Evolutionary conservation across 768 basidiomycete species (phyloP), one percentile per base, ranked within the genome.

Genomic region (Termitomyces heimii): DNA sequence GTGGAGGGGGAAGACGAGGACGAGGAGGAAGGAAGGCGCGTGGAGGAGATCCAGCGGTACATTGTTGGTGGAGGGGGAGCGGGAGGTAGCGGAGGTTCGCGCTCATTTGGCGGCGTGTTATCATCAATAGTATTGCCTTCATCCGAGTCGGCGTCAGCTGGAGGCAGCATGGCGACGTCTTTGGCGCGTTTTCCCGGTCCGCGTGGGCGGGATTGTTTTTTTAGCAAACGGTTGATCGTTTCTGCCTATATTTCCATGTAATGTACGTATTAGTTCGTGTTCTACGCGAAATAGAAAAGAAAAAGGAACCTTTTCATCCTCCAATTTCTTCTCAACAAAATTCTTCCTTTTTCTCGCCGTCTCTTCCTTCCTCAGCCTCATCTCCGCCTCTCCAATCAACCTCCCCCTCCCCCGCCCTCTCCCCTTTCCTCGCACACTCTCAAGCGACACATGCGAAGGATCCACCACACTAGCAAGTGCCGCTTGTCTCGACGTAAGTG

Each of bases 191-290:
- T 86, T 44, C 77, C 39, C n/a, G 39, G 9, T 9, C 39, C 81
- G 43, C 82, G 80, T 3, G 86, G 78, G 5, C 86, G 81, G 18
- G 86, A 84, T 65, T 91, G 91, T 70, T 93, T 94, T 69, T 92
- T 92, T 44, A 94, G 79, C 13, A 94, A 78, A 29, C 92, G 86
- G 63, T 93, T 93, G 68, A 94, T 93, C 0, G 92, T 94, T 64
- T 94, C 92, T 28, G 84, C 84, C 89, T 92, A n/a, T n/a, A n/a
- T 22, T 37, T 1, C 31, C 31, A 9, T 9, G 31, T 4, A 31
- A 31, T 29, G 29, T 8, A 29, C 10, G 31, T 4, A 20, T 40
- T 10, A 40, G n/a, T 20, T 20, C 9, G 3, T 40, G 39, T 40
- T 40, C 1, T n/a, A 4, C 10, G 22, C 18, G 28, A 48, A 22